These are phyloP conservation scores for Apiospora hydei DNA, from an alignment of 2,329 filamentous ascomycete species.

Conservation along the genomic window DNA sequence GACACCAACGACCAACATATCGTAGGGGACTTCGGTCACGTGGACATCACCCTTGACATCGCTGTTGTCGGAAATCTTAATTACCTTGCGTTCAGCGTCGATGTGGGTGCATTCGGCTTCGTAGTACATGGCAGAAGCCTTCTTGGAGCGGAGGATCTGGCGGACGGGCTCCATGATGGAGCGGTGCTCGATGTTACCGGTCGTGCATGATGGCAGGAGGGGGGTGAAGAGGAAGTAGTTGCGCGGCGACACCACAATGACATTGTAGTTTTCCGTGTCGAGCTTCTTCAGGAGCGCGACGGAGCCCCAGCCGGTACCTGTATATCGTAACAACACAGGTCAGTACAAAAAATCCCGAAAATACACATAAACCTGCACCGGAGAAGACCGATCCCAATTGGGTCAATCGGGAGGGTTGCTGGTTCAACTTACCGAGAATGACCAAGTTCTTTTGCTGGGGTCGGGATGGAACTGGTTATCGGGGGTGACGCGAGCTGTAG, in stretches of 20 bases:
- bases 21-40: constrained; percentile 91
- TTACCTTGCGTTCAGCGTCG: constrained; percentile 87
- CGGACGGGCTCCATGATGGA: constrained; percentile 99
- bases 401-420: constrained; percentile 23
- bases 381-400: neutral
- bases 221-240: constrained; percentile 99
- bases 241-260: constrained; percentile 94
- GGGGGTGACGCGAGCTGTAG: constrained; percentile 84
- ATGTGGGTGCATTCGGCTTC: constrained; percentile 97
- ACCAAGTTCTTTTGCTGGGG: constrained; percentile 95
- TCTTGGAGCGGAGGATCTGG: constrained; percentile 94
- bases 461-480: constrained; percentile 80
- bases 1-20: constrained; percentile 97
- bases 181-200: constrained; percentile 96
- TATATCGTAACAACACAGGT: constrained; percentile 31
- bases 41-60: constrained; percentile 85
- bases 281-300: constrained; percentile 98
- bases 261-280: constrained; percentile 99
- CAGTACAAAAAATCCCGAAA: constrained; percentile 30
- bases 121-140: constrained; percentile 92
- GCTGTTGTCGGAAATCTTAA: constrained; percentile 91
- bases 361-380: neutral
- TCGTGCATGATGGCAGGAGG: constrained; percentile 95
- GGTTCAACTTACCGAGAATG: constrained; percentile 74
- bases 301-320: constrained; percentile 94